Evolutionary conservation across 768 basidiomycete species (phyloP).

Genomic region (Gyrodon lividus): DNA sequence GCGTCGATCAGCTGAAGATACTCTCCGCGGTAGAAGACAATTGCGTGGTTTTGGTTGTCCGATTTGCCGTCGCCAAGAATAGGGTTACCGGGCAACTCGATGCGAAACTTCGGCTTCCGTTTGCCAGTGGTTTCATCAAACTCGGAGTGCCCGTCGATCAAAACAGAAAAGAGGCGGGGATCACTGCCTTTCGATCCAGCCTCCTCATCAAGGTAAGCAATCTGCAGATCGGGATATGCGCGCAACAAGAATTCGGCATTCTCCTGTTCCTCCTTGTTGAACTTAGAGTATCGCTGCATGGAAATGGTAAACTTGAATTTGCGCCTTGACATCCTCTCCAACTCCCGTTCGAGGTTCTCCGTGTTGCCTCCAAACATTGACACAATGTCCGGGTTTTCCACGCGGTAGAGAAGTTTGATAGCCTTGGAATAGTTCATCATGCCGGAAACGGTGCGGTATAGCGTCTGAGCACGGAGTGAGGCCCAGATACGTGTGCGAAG

Average conservation of each 20-base stretch:
- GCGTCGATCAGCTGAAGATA: slow-evolving; percentile 99
- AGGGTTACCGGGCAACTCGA: slow-evolving; percentile 97
- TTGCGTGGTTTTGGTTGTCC: slow-evolving; percentile 99
- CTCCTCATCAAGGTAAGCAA: slow-evolving; percentile 97
- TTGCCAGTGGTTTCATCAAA: slow-evolving; percentile 84
- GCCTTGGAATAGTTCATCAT: slow-evolving; percentile 99
- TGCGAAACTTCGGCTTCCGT: slow-evolving; percentile 94
- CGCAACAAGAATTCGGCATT: slow-evolving; percentile 97
- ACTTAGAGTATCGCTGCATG: slow-evolving; percentile 99
- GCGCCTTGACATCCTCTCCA: slow-evolving; percentile 94
- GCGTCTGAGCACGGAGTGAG: slow-evolving; percentile 94
- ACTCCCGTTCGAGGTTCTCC: slow-evolving; percentile 90
- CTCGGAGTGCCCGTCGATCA: slow-evolving; percentile 98
- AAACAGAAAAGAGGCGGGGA: slow-evolving; percentile 82
- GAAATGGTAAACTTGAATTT: slow-evolving; percentile 99
- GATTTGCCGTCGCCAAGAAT: slow-evolving; percentile 99
- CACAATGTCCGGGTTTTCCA: slow-evolving; percentile 97
- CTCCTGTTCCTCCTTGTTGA: slow-evolving; percentile 98
- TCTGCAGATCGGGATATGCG: slow-evolving; percentile 97
- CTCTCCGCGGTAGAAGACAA: slow-evolving; percentile 98
- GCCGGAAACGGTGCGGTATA: slow-evolving; percentile 97
- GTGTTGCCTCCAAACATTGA: slow-evolving; percentile 96
- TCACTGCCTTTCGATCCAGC: slow-evolving; percentile 86
- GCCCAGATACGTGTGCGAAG: slow-evolving; percentile 99
- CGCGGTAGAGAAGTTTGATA: slow-evolving; percentile 97